A percentile compares a stretch with the other conserved stretches of the same genome.
Conservation (phyloP, 495 filamentous ascomycete species). For the Neurospora sp. region DNA sequence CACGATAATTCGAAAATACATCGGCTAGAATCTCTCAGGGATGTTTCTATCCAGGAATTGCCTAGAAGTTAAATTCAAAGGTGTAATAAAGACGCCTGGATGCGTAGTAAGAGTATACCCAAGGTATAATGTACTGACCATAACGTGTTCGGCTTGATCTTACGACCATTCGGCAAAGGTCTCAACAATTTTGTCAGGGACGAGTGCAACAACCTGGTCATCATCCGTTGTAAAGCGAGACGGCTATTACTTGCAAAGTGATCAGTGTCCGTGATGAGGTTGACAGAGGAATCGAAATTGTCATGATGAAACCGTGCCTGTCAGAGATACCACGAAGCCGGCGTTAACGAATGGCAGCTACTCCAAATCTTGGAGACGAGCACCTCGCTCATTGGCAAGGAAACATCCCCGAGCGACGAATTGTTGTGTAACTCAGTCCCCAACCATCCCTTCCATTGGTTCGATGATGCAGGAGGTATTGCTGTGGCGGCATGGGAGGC, state of each 20-base stretch:
- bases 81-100: no score
- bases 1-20: no score
- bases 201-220: neutral
- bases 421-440: neutral
- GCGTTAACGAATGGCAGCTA: constrained; percentile 2
- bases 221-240: neutral
- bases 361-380: constrained; percentile 11
- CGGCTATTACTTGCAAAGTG: neutral
- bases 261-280: neutral
- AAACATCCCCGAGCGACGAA: neutral
- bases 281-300: neutral
- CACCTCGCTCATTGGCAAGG: constrained; percentile 3
- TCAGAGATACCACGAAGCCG: constrained; percentile 21
- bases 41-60: no score
- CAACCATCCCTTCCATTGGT: neutral
- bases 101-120: no score
- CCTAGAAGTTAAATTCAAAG: no score
- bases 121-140: no score
- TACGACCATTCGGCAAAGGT: no score
- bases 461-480: neutral
- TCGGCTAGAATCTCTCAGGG: no score
- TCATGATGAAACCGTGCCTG: constrained; percentile 24
- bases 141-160: no score
- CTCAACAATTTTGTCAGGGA: no score
- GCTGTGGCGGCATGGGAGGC: neutral